Conservation (phyloP, 129 eudicot species). For the Flaveria robusta region DNA sequence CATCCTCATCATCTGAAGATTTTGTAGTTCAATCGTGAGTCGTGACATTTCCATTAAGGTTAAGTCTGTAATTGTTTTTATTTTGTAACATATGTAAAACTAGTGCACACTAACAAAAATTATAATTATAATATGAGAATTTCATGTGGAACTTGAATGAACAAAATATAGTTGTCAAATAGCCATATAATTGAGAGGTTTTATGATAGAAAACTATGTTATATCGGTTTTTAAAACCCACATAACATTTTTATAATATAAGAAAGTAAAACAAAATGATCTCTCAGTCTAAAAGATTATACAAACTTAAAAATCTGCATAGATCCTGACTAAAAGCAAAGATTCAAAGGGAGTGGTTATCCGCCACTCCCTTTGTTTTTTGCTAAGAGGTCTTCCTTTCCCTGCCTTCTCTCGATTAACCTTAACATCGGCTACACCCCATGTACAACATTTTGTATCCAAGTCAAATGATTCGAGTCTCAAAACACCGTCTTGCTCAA, state of each 20-base stretch:
- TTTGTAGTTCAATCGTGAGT: too few relatives aligned
- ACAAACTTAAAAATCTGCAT: constrained; percentile 51
- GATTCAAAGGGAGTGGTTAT: constrained; percentile 66
- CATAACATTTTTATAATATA: neutral
- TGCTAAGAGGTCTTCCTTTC: constrained; percentile 88
- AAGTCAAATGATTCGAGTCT: constrained; percentile 70
- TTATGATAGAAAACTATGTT: neutral
- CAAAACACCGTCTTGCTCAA: constrained; percentile 73
- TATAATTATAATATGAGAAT: too few relatives aligned
- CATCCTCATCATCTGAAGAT: too few relatives aligned
- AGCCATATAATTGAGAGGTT: neutral
- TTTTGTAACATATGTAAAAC: too few relatives aligned
- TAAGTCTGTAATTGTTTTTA: too few relatives aligned
- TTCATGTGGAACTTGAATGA: too few relatives aligned
- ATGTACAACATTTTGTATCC: constrained; percentile 55
- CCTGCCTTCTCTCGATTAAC: constrained; percentile 87
- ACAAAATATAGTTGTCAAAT: too few relatives aligned
- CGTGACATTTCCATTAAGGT: too few relatives aligned
- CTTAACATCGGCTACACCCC: constrained; percentile 94
- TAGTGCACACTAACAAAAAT: too few relatives aligned
- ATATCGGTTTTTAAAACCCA: neutral
- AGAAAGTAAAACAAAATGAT: neutral
- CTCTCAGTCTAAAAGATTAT: neutral
- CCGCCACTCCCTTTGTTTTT: constrained; percentile 87
- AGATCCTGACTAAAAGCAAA: constrained; percentile 59